Evolutionary conservation across 495 filamentous ascomycete genomes (phyloP), one percentile per base, ranked within the genome.

Genomic region (Penicillium psychrofluorescens): DNA sequence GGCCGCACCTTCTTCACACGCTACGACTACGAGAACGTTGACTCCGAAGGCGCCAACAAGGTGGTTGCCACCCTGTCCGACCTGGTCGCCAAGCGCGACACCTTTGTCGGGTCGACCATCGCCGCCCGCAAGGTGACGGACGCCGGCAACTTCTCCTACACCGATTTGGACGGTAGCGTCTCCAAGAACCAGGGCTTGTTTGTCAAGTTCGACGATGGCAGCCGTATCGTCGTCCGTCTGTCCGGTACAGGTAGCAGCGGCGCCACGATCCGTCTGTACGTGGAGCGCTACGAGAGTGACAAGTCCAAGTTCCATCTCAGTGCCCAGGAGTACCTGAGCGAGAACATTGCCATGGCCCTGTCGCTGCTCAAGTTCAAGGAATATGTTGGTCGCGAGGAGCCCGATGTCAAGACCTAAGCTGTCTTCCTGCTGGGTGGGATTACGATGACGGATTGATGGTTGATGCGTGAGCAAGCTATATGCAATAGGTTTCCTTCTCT

Each of bases 1-100:
- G 92, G 92, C 51, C 87, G 92, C 35, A 95, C 91, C 13, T 98
- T 96, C 78, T 98, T 98, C 78, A 98, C 92, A 27, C 88, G 92
- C 37, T 97, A 95, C 67, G 92, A 98, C 68, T 98, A 92, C 70
- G 92, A 98, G 70, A 81, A 91, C 46, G 90, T 95, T 48, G 87
- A 94, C 65, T 83, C 80, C 45, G 87, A 88, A 2, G 90, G 86
- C 39, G 94, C 94, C 28, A 86, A 86, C 70, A 88, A 90, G 70
- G 79, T 98, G 35, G 82, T 94, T 35, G 81, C 77, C 45, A 82
- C 83, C 33, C 70, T 98, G 50, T 77, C 81, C 43, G 76, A 77
- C 51, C 64, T 80, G 40, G 78, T 85, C 56, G 73, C 72, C 38
- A 79, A 86, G 59, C 83, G 89, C 48, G 71, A 73, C 43, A 72